Conservation (phyloP, 2,329 filamentous ascomycete species). For the Cryphonectria carpinicola region DNA sequence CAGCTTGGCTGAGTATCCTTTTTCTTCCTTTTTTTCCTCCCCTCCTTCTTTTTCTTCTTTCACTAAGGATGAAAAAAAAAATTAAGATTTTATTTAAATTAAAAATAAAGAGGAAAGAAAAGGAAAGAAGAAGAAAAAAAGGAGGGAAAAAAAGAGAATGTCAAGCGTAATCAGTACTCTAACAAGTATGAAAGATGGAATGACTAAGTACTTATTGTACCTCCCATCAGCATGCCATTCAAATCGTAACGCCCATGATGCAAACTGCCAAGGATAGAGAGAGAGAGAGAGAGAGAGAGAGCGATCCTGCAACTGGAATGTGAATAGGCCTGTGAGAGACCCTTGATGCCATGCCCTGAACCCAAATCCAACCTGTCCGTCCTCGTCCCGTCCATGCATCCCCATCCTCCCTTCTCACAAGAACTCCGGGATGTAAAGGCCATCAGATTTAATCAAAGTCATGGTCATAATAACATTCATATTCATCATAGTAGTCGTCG, state of each 20-base stretch:
- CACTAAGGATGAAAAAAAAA: background rate
- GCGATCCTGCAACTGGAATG: background rate
- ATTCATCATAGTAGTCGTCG: background rate
- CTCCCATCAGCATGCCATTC: background rate
- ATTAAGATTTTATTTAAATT: background rate
- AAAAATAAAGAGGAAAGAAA: too few species aligned
- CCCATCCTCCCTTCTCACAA: background rate
- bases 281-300: background rate
- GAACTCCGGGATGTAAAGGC: background rate
- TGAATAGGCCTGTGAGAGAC: background rate
- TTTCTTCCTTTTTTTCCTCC: too few species aligned
- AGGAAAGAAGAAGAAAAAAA: too few species aligned
- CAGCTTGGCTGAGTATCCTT: background rate
- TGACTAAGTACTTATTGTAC: background rate
- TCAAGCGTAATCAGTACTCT: background rate
- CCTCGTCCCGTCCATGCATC: background rate
- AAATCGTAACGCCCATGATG: background rate
- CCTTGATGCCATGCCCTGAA: background rate
- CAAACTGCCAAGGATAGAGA: background rate
- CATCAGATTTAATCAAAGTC: background rate
- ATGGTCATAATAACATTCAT: constrained; percentile 1
- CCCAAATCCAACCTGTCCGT: background rate
- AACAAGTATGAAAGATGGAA: background rate
- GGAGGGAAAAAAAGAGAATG: background rate
- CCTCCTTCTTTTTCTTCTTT: too few species aligned